A percentile compares a stretch with the other conserved stretches of the same genome.
phyloP scores from a whole-genome alignment of 768 basidiomycete genomes.

The Cystofilobasidium macerans region DNA sequence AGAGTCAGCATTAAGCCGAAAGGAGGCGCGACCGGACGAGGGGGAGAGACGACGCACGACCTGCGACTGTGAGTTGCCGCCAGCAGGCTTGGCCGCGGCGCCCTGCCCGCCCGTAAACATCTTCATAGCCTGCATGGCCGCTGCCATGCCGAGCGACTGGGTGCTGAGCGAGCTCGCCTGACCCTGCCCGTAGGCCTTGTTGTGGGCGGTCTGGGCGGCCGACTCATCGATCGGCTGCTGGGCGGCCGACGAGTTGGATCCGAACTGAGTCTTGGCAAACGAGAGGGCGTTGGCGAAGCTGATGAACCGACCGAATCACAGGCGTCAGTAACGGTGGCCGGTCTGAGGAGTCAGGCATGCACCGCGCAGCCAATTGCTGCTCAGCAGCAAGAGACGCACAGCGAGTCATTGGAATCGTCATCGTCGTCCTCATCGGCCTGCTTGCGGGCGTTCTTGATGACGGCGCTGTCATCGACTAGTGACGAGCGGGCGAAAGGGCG shows the following conservation, averaged over 20 bases:
- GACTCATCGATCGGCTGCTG: slow-evolving; percentile 22
- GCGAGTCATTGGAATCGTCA: slow-evolving; percentile 16
- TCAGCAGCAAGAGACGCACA: neutral
- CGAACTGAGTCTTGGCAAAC: slow-evolving; percentile 19
- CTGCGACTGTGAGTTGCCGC: slow-evolving; percentile 15
- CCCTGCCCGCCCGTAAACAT: slow-evolving; percentile 20
- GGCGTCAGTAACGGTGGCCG: neutral
- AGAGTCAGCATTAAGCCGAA: neutral
- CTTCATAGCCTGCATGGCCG: slow-evolving; percentile 24
- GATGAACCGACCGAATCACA: neutral
- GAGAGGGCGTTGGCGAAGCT: slow-evolving; percentile 23
- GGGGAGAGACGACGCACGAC: neutral
- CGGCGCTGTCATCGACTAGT: slow-evolving; percentile 21
- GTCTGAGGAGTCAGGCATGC: too few species aligned
- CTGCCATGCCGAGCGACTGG: slow-evolving; percentile 10
- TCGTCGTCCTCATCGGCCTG: slow-evolving; percentile 17
- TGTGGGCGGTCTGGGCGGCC: slow-evolving; percentile 17
- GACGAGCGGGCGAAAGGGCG: too few species aligned
- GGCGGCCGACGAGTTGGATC: slow-evolving; percentile 3
- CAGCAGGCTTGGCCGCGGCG: neutral
- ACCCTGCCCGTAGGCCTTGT: slow-evolving; percentile 16
- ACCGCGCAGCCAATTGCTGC: too few species aligned
- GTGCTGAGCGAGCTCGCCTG: slow-evolving; percentile 5
- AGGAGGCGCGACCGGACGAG: too few species aligned
- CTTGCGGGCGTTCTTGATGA: slow-evolving; percentile 18